Evolutionary conservation across 495 filamentous ascomycete genomes (phyloP).

Genomic region (Trichoderma erinaceum): DNA sequence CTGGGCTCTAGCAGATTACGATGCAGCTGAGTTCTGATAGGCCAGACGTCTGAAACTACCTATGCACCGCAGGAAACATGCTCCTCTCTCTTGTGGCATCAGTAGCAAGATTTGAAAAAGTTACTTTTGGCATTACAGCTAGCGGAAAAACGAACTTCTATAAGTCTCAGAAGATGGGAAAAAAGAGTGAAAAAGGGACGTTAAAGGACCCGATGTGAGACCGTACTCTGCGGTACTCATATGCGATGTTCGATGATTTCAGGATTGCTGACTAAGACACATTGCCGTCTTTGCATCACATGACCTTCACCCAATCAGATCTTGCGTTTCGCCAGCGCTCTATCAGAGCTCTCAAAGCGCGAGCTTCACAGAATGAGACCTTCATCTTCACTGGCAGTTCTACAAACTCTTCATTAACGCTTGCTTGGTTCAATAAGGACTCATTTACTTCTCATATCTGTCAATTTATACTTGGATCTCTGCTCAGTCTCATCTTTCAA

Average conservation of each 20-base stretch:
- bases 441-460: background rate
- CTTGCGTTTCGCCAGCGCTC: background rate
- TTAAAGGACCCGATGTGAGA: no score
- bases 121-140: background rate
- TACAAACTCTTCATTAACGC: background rate
- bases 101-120: background rate
- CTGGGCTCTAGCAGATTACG: background rate
- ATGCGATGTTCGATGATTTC: background rate
- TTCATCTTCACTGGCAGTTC: background rate
- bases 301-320: background rate
- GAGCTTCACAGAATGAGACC: constrained; percentile 1
- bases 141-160: no score
- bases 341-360: constrained; percentile 9
- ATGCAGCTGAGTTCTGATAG: background rate
- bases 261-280: background rate
- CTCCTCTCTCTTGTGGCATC: background rate
- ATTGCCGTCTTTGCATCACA: background rate
- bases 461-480: background rate
- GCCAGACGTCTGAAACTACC: background rate
- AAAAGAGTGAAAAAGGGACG: no score
- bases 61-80: background rate
- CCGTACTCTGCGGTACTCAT: no score
- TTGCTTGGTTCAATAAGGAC: constrained; percentile 13
- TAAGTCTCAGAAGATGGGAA: no score
- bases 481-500: background rate